phyloP scores from a whole-genome alignment of 345 rosid species.

The Rhizophora apiculata region DNA sequence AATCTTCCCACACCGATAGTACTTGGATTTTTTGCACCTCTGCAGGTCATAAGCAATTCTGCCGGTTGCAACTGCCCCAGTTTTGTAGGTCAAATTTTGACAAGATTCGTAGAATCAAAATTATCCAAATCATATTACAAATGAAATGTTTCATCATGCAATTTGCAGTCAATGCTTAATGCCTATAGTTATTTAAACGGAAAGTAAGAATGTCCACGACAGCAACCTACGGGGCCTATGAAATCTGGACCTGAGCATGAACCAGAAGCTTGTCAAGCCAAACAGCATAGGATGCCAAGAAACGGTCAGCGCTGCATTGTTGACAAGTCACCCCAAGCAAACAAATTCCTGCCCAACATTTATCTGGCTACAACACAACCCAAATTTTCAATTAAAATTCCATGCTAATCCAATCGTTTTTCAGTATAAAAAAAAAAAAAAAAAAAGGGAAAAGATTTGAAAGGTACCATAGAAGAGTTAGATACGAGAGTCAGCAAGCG shows the following conservation, averaged over 20 bases:
- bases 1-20: no score
- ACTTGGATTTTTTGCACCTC: no score
- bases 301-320: constrained; percentile 70
- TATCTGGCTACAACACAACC: constrained; percentile 62
- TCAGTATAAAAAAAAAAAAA: not conserved
- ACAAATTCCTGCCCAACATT: constrained; percentile 74
- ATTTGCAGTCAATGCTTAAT: no score
- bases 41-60: no score
- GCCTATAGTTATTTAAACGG: no score
- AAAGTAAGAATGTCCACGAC: no score
- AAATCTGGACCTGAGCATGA: constrained; percentile 50
- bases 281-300: constrained; percentile 48
- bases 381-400: not conserved
- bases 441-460: not conserved
- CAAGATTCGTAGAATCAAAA: no score
- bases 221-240: no score
- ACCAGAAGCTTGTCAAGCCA: constrained; percentile 63
- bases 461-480: constrained; percentile 43
- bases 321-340: constrained; percentile 73
- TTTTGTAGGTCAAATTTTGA: no score
- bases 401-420: not conserved
- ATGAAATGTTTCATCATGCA: no score
- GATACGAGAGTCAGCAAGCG: constrained; percentile 45
- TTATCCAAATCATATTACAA: no score
- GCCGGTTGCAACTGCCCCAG: no score